A percentile compares a stretch with the other conserved stretches of the same genome.
Conservation (phyloP, 2,329 filamentous ascomycete species). For the Cryphonectria radicalis region DNA sequence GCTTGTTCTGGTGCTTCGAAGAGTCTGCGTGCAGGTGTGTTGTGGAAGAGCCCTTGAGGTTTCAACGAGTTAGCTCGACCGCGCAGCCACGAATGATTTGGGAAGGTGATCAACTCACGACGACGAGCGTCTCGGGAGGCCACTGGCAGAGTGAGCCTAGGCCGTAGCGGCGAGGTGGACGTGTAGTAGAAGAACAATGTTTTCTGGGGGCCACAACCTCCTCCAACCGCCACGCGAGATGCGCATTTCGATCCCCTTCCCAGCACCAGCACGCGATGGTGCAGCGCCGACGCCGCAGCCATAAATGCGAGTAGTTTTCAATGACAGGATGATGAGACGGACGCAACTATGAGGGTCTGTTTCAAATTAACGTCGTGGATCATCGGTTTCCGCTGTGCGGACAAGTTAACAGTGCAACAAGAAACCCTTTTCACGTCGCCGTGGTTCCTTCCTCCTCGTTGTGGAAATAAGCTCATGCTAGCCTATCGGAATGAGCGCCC, state of each 20-base stretch:
- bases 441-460: background rate
- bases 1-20: conserved; percentile 1
- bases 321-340: background rate
- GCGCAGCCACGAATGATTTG: background rate
- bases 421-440: background rate
- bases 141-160: no score
- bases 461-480: conserved; percentile 1
- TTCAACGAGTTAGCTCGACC: background rate
- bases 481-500: background rate
- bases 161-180: background rate
- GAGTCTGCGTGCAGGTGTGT: conserved; percentile 4
- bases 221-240: background rate
- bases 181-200: background rate
- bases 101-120: background rate
- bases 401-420: background rate
- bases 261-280: background rate
- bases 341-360: background rate
- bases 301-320: background rate
- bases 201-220: background rate
- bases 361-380: background rate
- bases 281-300: background rate
- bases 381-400: background rate
- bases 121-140: background rate
- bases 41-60: conserved; percentile 12
- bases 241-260: background rate